Percentiles rank a stretch among this genome's conserved stretches.
Conservation (phyloP, 2,329 filamentous ascomycete species). For the Aspergillus terreus region DNA sequence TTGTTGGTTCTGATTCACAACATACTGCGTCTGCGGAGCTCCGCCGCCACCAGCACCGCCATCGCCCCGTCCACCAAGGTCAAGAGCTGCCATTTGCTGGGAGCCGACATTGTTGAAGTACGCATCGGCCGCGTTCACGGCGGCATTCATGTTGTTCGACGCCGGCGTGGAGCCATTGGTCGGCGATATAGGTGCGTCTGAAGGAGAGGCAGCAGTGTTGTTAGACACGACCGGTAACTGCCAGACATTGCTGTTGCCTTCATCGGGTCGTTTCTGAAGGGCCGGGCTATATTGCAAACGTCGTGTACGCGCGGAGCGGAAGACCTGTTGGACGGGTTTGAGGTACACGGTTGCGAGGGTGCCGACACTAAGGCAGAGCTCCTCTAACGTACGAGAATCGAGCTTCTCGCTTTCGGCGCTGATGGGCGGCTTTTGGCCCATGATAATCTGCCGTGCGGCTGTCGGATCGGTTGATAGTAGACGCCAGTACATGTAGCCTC, state of each 20-base stretch:
- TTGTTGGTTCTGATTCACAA: conserved; percentile 80
- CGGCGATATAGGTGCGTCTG: conserved; percentile 24
- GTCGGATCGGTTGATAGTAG: conserved; percentile 88
- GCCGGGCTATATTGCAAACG: conserved; percentile 79
- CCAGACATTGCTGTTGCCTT: conserved; percentile 29
- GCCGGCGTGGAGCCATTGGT: conserved; percentile 22
- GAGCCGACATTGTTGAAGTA: conserved; percentile 80
- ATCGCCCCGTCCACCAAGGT: conserved; percentile 60
- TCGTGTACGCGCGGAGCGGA: conserved; percentile 79
- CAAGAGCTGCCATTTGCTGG: conserved; percentile 70
- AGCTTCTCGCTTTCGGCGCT: conserved; percentile 94
- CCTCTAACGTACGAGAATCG: conserved; percentile 85
- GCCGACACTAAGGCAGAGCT: conserved; percentile 95
- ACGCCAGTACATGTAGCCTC: conserved; percentile 99
- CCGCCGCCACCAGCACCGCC: conserved; percentile 63
- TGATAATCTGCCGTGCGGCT: conserved; percentile 81
- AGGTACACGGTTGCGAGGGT: conserved; percentile 96
- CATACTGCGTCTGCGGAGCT: conserved; percentile 50
- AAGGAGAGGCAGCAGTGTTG: conserved; percentile 26
- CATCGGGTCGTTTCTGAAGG: conserved; percentile 65
- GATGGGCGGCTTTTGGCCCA: conserved; percentile 96
- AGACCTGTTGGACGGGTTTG: conserved; percentile 96
- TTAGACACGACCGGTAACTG: conserved; percentile 32
- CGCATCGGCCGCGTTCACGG: conserved; percentile 79
- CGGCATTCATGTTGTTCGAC: conserved; percentile 59